phyloP scores from a whole-genome alignment of 2,329 filamentous ascomycete species.

The Ceratocystiopsis brevicomis region DNA sequence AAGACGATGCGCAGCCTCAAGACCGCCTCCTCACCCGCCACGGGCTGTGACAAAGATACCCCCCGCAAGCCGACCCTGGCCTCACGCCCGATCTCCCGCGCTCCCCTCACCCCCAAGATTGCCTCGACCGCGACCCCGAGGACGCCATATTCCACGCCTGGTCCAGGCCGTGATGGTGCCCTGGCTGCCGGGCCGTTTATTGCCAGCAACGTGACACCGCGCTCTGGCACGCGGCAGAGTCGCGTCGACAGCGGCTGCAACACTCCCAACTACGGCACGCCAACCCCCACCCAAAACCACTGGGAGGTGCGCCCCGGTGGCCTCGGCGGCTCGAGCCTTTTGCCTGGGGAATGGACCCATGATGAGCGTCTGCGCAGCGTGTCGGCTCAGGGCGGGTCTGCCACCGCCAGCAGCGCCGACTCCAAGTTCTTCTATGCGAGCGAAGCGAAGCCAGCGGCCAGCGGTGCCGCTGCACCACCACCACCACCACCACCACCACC shows the following conservation, averaged over 20 bases:
- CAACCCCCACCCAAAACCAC: conserved; percentile 21
- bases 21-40: conserved; percentile 11
- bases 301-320: neutral
- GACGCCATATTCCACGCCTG: neutral
- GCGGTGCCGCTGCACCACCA: neutral
- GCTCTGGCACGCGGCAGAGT: conserved; percentile 54
- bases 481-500: neutral
- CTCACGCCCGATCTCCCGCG: conserved; percentile 30
- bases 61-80: conserved; percentile 46
- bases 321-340: conserved; percentile 9
- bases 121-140: conserved; percentile 15
- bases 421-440: conserved; percentile 87
- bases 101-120: conserved; percentile 37
- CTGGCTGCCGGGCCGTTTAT: neutral
- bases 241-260: conserved; percentile 49
- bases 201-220: conserved; percentile 49
- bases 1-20: conserved; percentile 4
- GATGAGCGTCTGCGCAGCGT: no score
- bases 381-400: no score
- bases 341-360: conserved; percentile 8
- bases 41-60: conserved; percentile 20
- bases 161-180: neutral
- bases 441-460: conserved; percentile 31
- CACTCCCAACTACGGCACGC: conserved; percentile 42
- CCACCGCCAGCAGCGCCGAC: conserved; percentile 14